Base-by-base conservation (phyloP, 2,329 filamentous ascomycete species). In the Pseudodiploospora longispora region DNA sequence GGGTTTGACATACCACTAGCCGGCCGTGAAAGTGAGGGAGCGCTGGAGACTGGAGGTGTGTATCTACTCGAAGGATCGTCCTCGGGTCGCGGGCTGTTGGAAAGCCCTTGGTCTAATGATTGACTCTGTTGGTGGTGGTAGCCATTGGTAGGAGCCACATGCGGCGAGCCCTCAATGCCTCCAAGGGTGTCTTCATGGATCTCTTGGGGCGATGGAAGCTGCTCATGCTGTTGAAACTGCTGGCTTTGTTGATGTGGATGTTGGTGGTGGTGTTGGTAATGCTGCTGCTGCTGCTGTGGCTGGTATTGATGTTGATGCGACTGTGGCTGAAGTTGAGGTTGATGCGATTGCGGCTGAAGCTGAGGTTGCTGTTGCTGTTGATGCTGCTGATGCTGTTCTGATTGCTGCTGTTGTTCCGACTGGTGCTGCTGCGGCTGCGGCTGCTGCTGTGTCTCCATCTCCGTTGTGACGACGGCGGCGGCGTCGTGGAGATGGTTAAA, bases 1-100 rank as follows among this genome's bases (percentile, higher is more conserved):
- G 61, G 60, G 54, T 68, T 70, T 10, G 75, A 78, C 32, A 79
- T 63, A 36, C 74, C 72, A 28, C 76, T 80, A 4, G 75, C 69
- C 5, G 76, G 75, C 42, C 76, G 68, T 43, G 75, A 78, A 55
- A 73, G 66, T 27, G 71, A 63, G 27, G 68, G 63, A 38, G 63
- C 59, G 41, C 65, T 60, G 31, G 68, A 65, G 5, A 71, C 60
- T 2, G 71, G 70, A 43, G 71, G 71, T 12, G 71, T 74, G 57
- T 72, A 75, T 44, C 67, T 54, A 43, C 55, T 58, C 10, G 62
- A 65, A 30, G 66, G 62, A 37, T 75, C 72, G 41, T 71, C 66
- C 38, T 71, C 68, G 40, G 63, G 59, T 35, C 59, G 61, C 12
- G 69, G 66, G 53, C 59, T 61, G 52, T 58, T 58, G 52, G 65